A percentile compares a stretch with the other conserved stretches of the same genome.
These are phyloP conservation scores for Heracleum sosnowskyi DNA, from an alignment of 129 eudicot species.

Conservation along the genomic window DNA sequence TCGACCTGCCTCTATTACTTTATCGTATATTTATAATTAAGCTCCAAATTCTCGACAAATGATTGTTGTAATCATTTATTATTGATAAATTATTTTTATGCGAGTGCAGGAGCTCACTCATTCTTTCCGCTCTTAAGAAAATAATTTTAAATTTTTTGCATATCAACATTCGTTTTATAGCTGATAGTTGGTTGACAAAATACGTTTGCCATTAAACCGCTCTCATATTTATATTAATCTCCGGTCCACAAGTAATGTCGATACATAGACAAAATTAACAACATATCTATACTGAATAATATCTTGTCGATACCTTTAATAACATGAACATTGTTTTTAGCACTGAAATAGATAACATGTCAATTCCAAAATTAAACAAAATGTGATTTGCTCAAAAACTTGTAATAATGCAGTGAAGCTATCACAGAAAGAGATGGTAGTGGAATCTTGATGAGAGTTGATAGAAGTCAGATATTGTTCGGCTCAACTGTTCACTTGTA, in stretches of 20 bases:
- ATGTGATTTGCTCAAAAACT: not conserved
- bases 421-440: not conserved
- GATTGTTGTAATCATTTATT: too few relatives aligned
- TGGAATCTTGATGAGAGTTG: slow-evolving; percentile 8
- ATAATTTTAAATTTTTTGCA: too few relatives aligned
- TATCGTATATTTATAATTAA: not conserved
- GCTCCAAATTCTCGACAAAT: not conserved
- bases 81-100: too few relatives aligned
- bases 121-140: too few relatives aligned
- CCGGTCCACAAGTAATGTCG: not conserved
- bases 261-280: not conserved
- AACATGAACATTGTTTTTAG: not conserved
- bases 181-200: too few relatives aligned
- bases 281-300: not conserved
- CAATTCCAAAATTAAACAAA: not conserved
- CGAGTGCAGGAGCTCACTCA: too few relatives aligned
- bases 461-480: slow-evolving; percentile 8
- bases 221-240: too few relatives aligned
- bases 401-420: not conserved
- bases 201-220: too few relatives aligned
- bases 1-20: not conserved
- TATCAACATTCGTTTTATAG: too few relatives aligned
- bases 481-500: slow-evolving; percentile 3
- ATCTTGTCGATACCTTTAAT: not conserved
- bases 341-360: not conserved